A percentile compares a stretch with the other conserved stretches of the same genome.
Evolutionary conservation across 108 stramenopile genomes (phyloP).

Genomic region (Pseudonitzschia multiseries): DNA sequence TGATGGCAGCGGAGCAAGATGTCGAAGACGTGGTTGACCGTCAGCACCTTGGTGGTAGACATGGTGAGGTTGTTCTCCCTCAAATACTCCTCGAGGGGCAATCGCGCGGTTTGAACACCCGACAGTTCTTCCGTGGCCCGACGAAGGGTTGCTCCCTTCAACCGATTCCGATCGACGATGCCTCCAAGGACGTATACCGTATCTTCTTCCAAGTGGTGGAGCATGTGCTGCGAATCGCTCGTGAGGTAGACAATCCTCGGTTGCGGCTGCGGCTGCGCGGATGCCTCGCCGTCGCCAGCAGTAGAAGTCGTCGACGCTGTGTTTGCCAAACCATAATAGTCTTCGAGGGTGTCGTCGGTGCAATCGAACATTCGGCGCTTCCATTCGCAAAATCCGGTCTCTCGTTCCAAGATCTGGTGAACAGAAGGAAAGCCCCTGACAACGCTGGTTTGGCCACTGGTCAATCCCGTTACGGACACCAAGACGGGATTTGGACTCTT

Average conservation of each 20-base stretch:
- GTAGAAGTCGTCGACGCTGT: too few species aligned
- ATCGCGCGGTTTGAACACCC: conserved; percentile 52
- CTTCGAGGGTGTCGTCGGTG: conserved; percentile 27
- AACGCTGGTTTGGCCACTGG: background rate
- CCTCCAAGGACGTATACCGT: conserved; percentile 83
- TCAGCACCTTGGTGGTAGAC: conserved; percentile 43
- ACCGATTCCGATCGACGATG: conserved; percentile 82
- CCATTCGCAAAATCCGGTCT: conserved; percentile 79
- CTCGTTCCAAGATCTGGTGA: conserved; percentile 51
- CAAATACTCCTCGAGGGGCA: conserved; percentile 29
- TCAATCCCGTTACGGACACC: conserved; percentile 48
- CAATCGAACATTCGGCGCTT: conserved; percentile 47
- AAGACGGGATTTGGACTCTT: conserved; percentile 45
- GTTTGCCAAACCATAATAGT: conserved; percentile 26
- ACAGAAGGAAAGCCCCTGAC: conserved; percentile 19
- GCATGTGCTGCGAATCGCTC: conserved; percentile 62
- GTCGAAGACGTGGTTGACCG: conserved; percentile 82
- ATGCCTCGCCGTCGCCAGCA: background rate
- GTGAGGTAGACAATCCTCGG: conserved; percentile 69
- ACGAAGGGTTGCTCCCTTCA: conserved; percentile 52
- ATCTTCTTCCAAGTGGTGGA: conserved; percentile 49
- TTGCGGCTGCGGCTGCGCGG: background rate
- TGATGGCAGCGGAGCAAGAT: conserved; percentile 69
- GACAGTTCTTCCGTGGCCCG: conserved; percentile 52
- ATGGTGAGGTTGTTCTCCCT: background rate